Conservation (phyloP, 768 basidiomycete genomes). For the Boletus tylopilopsis region DNA sequence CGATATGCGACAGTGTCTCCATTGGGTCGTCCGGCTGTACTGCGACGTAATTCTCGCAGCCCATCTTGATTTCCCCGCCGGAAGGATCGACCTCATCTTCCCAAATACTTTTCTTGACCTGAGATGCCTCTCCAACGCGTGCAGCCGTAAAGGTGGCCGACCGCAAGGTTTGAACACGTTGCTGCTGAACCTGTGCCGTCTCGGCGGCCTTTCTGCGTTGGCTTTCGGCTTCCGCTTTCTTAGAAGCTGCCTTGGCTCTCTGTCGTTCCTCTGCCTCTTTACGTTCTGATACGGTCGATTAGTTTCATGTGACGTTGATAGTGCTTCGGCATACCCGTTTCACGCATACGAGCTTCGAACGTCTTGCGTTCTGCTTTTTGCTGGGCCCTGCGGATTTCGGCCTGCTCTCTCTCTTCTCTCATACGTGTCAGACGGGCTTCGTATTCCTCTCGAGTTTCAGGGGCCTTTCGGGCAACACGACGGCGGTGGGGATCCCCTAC, state of each 20-base stretch:
- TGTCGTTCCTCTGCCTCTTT: slow-evolving; percentile 55
- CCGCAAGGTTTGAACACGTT: slow-evolving; percentile 52
- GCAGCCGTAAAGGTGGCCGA: slow-evolving; percentile 66
- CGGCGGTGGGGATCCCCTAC: slow-evolving; percentile 20
- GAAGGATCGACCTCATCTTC: slow-evolving; percentile 68
- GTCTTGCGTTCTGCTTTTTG: slow-evolving; percentile 50
- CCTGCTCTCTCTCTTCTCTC: slow-evolving; percentile 53
- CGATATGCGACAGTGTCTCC: slow-evolving; percentile 72
- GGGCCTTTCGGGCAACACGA: slow-evolving; percentile 10
- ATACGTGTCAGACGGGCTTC: slow-evolving; percentile 45
- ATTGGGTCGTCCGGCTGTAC: slow-evolving; percentile 46
- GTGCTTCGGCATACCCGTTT: slow-evolving; percentile 40
- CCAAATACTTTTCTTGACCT: slow-evolving; percentile 64
- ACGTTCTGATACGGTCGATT: slow-evolving; percentile 35
- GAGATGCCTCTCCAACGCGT: slow-evolving; percentile 45
- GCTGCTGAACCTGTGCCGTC: slow-evolving; percentile 42
- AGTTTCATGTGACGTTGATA: slow-evolving; percentile 7
- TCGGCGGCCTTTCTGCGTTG: slow-evolving; percentile 46
- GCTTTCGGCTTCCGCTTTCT: slow-evolving; percentile 52
- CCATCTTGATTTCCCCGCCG: slow-evolving; percentile 63
- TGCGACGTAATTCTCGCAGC: slow-evolving; percentile 50
- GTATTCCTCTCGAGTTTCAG: slow-evolving; percentile 53
- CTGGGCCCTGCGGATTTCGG: slow-evolving; percentile 42
- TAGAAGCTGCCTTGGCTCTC: slow-evolving; percentile 49
- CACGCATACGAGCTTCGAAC: slow-evolving; percentile 42